Evolutionary conservation across 2,329 filamentous ascomycete species (phyloP), one percentile per base, ranked within the genome.

Genomic region (Colletotrichum filicis): DNA sequence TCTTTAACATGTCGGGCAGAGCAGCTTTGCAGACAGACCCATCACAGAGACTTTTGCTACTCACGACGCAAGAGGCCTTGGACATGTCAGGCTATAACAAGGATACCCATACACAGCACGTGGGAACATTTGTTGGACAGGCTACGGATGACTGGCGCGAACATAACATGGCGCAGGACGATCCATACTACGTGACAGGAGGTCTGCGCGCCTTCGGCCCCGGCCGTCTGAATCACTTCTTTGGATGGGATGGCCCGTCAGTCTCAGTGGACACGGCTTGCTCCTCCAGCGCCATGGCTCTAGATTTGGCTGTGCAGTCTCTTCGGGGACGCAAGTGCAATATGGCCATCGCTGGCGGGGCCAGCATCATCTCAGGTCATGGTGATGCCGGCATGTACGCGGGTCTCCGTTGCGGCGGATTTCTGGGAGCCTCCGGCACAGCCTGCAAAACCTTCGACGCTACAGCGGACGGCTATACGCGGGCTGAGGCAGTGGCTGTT

Each of bases 211-310:
- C 76, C 4, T 84, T 84, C 58, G 68, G 81, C 6, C 68, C 76
- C 1, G 83, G 83, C 12, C 77, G 76, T 26, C 70, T 85, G 4
- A 79, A 76, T 30, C 80, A 85, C 60, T 78, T 77, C 60, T 85
- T 85, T 67, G 82, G 82, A 3, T 84, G 81, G 81, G 79, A 77
- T 1, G 83, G 84, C 0, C 83, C 83, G 0, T 76, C 77, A 4
- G 28, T 83, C n/a, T 78, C 78, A 1, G 67, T 84, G 16, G 82
- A 85, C 59, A 84, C 82, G 2, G 83, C 84, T 0, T 85, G 83
- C 69, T 82, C 81, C 0, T 80, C 83, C 0, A 82, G 82, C 0
- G 74, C 77, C 0, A 82, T 84, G 59, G 59, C 59, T 61, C 0
- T 61, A 0, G 35, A 37, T 37, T 2, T 37, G 5, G 35, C 35